A percentile compares a stretch with the other conserved stretches of the same genome.
Evolutionary conservation across 108 stramenopile genomes (phyloP).

Genomic region (Cyclotella cryptica): DNA sequence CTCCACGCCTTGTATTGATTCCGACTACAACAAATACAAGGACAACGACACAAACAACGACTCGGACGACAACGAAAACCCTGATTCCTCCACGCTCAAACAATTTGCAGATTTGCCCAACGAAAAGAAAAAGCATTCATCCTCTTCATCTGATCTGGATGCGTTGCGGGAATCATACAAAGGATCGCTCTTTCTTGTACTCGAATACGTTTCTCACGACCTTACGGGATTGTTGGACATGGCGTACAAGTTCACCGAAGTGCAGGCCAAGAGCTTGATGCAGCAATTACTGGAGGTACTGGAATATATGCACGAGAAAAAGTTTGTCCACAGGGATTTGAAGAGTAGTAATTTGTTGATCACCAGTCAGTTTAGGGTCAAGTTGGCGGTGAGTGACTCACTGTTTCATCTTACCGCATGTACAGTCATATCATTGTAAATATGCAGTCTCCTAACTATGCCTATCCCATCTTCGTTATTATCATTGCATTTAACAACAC

Average conservation of each 20-base stretch:
- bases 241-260: constrained; percentile 69
- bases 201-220: constrained; percentile 88
- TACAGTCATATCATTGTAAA: too few species aligned
- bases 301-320: constrained; percentile 78
- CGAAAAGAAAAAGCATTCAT: constrained; percentile 28
- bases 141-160: constrained; percentile 15
- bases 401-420: too few species aligned
- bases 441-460: too few species aligned
- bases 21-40: background rate
- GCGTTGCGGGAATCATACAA: constrained; percentile 76
- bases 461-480: background rate
- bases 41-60: background rate
- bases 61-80: constrained; percentile 22
- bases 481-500: background rate
- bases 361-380: constrained; percentile 76
- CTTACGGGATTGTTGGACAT: constrained; percentile 86
- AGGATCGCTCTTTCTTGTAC: constrained; percentile 82
- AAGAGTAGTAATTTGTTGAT: constrained; percentile 93
- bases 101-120: too few species aligned
- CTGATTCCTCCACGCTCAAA: constrained; percentile 6
- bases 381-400: constrained; percentile 82
- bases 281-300: constrained; percentile 77
- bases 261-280: constrained; percentile 80
- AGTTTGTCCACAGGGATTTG: constrained; percentile 68
- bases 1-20: background rate